Base-by-base conservation (phyloP, 1,284 basidiomycete species). In the Sphaerobolus stellatus region DNA sequence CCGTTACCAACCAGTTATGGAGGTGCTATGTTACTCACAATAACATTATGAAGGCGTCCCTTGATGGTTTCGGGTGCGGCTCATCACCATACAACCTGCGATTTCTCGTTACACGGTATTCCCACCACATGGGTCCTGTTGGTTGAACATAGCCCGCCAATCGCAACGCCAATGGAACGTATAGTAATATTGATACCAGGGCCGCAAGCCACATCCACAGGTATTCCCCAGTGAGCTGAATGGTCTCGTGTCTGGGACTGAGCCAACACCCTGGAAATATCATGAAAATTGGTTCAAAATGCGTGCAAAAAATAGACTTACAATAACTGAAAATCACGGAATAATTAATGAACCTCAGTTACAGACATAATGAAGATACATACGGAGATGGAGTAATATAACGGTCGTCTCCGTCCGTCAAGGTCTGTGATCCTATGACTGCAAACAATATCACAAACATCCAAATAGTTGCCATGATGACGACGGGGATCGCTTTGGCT, bases 381-480 rank as follows among this genome's bases (percentile, higher is more conserved):
- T 54, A 59, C 16, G 56, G 53, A 2, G 53, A 53, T 4, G 56
- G 58, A 11, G 51, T 52, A n/a, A 58, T 59, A 43, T 58, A 61
- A 18, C 46, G 41, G 13, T 48, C 40, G n/a, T n/a, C n/a, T n/a
- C n/a, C n/a, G n/a, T n/a, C n/a, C 2, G 14, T 25, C 7, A 47
- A 22, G 20, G 34, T 55, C n/a, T n/a, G n/a, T 4, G 47, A 50
- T 7, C 58, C 57, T 7, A 62, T 43, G 16, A 51, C 47, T 3
- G 60, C 46, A 31, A 56, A 58, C 4, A 60, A 31, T n/a, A 58
- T 27, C 8, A 57, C 51, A 49, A 58, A 62, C 22, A 52, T 22
- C 58, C 58, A 59, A 14, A 61, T 56, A 18, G 28, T 28, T 25
- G 50, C 44, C 9, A 61, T 52, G 13, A 54, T 38, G 27, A 56